Evolutionary conservation across 345 rosid species (phyloP), one percentile per base, ranked within the genome.

Genomic region (Turritis glabra): DNA sequence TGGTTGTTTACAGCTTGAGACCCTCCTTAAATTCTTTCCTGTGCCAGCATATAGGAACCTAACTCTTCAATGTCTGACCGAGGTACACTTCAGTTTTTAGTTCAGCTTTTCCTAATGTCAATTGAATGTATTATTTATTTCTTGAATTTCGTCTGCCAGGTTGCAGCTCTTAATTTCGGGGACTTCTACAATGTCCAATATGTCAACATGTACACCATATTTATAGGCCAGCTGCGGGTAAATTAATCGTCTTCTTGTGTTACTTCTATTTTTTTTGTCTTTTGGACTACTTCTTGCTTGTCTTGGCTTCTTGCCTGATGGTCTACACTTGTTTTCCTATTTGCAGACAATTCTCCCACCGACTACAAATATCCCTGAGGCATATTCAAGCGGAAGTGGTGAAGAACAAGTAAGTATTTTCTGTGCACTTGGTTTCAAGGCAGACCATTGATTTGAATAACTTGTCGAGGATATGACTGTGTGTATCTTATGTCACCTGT

Each of bases 11-110:
- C 81, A 96, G 99, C 89, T 96, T 77, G 97, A 90, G 82, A 96
- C 98, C 43, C 99, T 96, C 46, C 80, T 89, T 65, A 96, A 96
- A 52, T 88, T 92, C 74, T 96, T 96, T 62, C 97, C 86, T 6
- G 52, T 86, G 63, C 89, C 89, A 72, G 81, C 91, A 13, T 92
- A 89, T 84, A 86, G 96, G 80, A 96, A 92, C 80, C 98, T 96
- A 51, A 90, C 98, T 2, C 88, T 96, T 30, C 99, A 96, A 68
- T 96, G 99, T 78, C 81, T 96, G 73, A 92, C 98, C 8, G 99
- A 92, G 98, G 99, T 96, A 81, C 6, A 80, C 5, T 3, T 40
- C 21, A 22, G 48, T 43, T 26, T 21, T 18, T 71, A 21, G 19
- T 48, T 59, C 67, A 7, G 54, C 32, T 46, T 73, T 71, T 23